A percentile compares a stretch with the other conserved stretches of the same genome.
phyloP scores from a whole-genome alignment of 2,329 filamentous ascomycete species.

The Penicillium psychrosexuale region DNA sequence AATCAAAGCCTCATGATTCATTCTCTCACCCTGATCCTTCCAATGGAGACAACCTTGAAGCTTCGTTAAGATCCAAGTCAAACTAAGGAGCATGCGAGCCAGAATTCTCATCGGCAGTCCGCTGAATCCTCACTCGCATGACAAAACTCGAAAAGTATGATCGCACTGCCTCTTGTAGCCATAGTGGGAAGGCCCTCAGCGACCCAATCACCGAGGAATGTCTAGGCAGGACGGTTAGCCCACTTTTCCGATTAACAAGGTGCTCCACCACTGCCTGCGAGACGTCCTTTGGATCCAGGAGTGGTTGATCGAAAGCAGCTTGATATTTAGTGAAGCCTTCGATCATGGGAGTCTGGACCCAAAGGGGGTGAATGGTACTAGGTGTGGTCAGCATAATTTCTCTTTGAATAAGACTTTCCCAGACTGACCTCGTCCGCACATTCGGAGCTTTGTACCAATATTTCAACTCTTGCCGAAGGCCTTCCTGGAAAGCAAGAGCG shows the following conservation, averaged over 20 bases:
- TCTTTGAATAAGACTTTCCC: neutral
- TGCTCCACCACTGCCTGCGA: conserved; percentile 46
- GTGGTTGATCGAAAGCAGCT: conserved; percentile 14
- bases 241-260: conserved; percentile 45
- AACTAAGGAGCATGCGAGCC: neutral
- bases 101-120: neutral
- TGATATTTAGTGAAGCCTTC: conserved; percentile 22
- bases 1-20: neutral
- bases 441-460: conserved; percentile 27
- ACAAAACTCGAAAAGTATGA: conserved; percentile 6
- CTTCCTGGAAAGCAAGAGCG: conserved; percentile 51
- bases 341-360: conserved; percentile 41
- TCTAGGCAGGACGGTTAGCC: conserved; percentile 44
- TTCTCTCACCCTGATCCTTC: neutral
- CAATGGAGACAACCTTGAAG: neutral
- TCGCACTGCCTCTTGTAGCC: conserved; percentile 5
- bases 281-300: conserved; percentile 29
- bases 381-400: neutral
- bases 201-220: neutral
- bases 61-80: too few relatives aligned
- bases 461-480: conserved; percentile 32
- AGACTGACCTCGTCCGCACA: conserved; percentile 28
- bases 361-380: conserved; percentile 21
- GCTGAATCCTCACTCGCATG: neutral
- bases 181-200: conserved; percentile 1